Evolutionary conservation across 768 basidiomycete species (phyloP), one percentile per base, ranked within the genome.

Genomic region (Psilocybe azurescens): DNA sequence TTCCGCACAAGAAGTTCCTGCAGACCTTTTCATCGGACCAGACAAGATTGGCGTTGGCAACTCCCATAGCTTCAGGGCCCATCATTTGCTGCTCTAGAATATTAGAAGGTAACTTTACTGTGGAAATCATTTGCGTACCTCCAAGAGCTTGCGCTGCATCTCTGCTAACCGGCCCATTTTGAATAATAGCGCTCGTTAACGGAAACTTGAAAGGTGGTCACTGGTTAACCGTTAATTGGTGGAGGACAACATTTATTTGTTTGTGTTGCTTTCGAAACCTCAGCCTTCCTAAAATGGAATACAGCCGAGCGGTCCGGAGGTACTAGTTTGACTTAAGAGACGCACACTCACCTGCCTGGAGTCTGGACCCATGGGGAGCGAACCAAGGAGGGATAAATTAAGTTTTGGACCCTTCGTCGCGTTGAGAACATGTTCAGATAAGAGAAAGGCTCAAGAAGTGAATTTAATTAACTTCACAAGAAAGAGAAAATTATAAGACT

Each of bases 31-130:
- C 95, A 77, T 96, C 94, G 33, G 88, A 89, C 93, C 95, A 96
- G 65, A 89, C 88, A 62, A 97, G 82, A 78, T 98, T 96, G 66
- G 91, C 89, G 68, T 93, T 94, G 49, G 93, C 89, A 48, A 95
- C 89, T 69, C 97, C 97, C 94, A 99, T 97, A 18, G 97, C 95
- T 79, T 99, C 97, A 50, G 97, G 93, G n/a, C 95, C 97, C 96
- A 98, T 98, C 95, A 97, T 97, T 96, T 97, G 96, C 96, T 97
- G 66, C 55, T 65, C 55, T 62, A 62, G 54, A 24, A 47, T 60
- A 62, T 74, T 24, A 16, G 28, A 52, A 52, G 32, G 11, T 1
- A 30, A 30, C 29, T 9, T 13, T 10, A 44, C 6, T 36, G 0
- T 36, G 11, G 11, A 6, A 44, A 44, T 5, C 41, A 24, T n/a